Percentiles rank a stretch among this genome's conserved stretches.
Conservation (phyloP, 2,329 filamentous ascomycete genomes). For the Aphanocladium album region DNA sequence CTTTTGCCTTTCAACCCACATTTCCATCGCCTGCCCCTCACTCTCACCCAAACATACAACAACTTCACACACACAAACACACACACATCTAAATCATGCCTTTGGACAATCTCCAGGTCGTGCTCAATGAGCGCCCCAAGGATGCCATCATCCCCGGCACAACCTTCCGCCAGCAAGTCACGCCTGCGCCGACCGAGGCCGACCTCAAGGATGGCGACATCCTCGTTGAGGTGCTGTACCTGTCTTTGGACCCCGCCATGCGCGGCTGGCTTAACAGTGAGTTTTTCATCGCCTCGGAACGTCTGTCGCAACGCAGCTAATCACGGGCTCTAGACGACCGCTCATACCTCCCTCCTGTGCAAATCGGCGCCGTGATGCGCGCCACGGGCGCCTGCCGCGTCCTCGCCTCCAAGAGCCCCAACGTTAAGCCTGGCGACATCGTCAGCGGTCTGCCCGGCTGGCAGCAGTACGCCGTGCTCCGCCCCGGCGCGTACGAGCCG, state of each 20-base stretch:
- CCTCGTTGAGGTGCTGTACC: constrained; percentile 56
- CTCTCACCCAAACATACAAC: not conserved
- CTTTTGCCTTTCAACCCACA: not conserved
- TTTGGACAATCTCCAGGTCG: constrained; percentile 44
- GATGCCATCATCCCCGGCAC: constrained; percentile 57
- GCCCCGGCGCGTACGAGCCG: constrained; percentile 44
- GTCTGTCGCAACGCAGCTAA: too few relatives aligned
- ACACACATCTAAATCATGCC: constrained; percentile 31
- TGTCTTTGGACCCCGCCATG: constrained; percentile 73
- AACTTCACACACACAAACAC: too few relatives aligned
- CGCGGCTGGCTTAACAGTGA: constrained; percentile 62
- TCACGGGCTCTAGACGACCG: constrained; percentile 33
- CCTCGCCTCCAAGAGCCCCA: constrained; percentile 51
- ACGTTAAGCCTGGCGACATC: constrained; percentile 52
- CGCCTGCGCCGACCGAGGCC: constrained; percentile 44
- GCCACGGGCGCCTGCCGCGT: constrained; percentile 57
- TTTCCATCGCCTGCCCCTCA: not conserved
- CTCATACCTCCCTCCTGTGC: constrained; percentile 64
- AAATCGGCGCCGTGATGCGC: constrained; percentile 65
- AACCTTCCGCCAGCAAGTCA: constrained; percentile 54
- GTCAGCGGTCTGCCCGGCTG: constrained; percentile 55
- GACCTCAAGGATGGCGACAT: constrained; percentile 61
- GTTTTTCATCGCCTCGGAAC: constrained; percentile 15
- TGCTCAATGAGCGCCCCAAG: constrained; percentile 60
- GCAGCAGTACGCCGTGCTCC: constrained; percentile 59